Conservation (phyloP, 352 stramenopile genomes). For the Blastocystis hominis region DNA sequence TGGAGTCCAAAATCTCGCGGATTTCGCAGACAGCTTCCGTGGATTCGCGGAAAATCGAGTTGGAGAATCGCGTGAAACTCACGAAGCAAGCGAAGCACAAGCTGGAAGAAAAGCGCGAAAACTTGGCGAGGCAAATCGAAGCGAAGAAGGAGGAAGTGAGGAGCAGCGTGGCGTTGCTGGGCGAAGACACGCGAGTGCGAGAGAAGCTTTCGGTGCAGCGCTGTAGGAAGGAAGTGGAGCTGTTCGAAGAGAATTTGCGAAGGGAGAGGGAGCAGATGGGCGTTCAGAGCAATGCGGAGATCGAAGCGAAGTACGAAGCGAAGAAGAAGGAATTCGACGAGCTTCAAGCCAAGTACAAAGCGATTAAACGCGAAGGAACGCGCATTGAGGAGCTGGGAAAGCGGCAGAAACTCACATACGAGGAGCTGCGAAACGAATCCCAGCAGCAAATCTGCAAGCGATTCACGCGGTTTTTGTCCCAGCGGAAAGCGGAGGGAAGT, state of each 20-base stretch:
- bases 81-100: not conserved
- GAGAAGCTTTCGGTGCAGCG: slow-evolving; percentile 64
- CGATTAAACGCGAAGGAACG: slow-evolving; percentile 64
- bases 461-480: slow-evolving; percentile 17
- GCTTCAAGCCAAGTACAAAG: no score
- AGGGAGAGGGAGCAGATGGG: slow-evolving; percentile 20
- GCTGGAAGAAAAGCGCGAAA: no score
- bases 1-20: no score
- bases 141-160: slow-evolving; percentile 61
- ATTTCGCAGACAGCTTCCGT: no score
- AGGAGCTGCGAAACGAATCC: slow-evolving; percentile 65
- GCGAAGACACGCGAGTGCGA: slow-evolving; percentile 59
- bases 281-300: not conserved
- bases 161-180: slow-evolving; percentile 58
- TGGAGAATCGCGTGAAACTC: slow-evolving; percentile 56
- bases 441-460: slow-evolving; percentile 28
- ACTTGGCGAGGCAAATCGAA: no score
- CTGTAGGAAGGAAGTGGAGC: slow-evolving; percentile 60
- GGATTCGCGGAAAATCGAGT: not conserved
- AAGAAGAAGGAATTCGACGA: slow-evolving; percentile 32
- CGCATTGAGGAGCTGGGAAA: slow-evolving; percentile 59
- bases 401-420: slow-evolving; percentile 59
- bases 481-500: slow-evolving; percentile 66
- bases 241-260: slow-evolving; percentile 64
- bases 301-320: slow-evolving; percentile 24